Percentiles rank a stretch among this genome's conserved stretches.
phyloP scores from a whole-genome alignment of 306 rosid species.

The Fagus crenata region DNA sequence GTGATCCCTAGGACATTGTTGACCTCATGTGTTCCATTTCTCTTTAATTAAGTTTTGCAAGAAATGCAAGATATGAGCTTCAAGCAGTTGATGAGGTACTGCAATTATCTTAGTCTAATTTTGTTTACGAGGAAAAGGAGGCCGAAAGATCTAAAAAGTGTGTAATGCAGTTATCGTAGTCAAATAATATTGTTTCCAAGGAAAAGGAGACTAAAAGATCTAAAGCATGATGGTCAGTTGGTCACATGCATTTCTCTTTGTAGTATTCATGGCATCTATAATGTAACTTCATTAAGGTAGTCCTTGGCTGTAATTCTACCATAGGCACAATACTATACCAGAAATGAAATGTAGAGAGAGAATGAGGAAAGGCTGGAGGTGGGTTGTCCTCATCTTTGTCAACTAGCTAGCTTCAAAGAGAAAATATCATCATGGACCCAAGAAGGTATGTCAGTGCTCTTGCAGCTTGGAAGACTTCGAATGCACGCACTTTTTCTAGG shows the following conservation, averaged over 20 bases:
- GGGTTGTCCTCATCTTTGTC: conserved; percentile 8
- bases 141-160: neutral
- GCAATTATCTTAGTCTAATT: neutral
- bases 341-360: neutral
- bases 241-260: conserved; percentile 35
- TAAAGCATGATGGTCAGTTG: conserved; percentile 31
- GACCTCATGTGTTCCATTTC: neutral
- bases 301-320: conserved; percentile 22
- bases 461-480: conserved; percentile 40
- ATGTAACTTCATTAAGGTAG: conserved; percentile 13
- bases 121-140: neutral
- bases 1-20: neutral
- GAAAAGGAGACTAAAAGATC: neutral
- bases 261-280: conserved; percentile 28
- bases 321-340: neutral
- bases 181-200: neutral
- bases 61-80: conserved; percentile 2
- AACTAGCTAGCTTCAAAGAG: conserved; percentile 37
- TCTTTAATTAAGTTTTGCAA: neutral
- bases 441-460: conserved; percentile 28
- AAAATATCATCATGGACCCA: conserved; percentile 37
- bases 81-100: neutral
- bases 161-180: neutral
- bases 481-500: conserved; percentile 33
- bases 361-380: conserved; percentile 8